Evolutionary conservation across 2,329 filamentous ascomycete genomes (phyloP).

Genomic region (Sarocladiaceae sp.): DNA sequence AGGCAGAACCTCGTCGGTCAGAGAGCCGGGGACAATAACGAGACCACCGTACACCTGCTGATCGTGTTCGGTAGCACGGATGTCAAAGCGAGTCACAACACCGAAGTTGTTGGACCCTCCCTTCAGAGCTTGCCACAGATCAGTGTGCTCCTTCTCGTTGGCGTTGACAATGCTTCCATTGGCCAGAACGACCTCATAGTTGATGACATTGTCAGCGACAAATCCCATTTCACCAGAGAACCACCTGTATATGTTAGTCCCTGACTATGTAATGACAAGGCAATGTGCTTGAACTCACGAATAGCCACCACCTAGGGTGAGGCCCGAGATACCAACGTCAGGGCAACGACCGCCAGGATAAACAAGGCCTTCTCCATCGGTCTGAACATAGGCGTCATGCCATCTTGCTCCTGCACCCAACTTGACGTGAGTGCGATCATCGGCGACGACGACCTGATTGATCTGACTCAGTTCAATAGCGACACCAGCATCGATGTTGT

Average conservation of each 20-base stretch:
- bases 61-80: background rate
- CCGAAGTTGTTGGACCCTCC: slow-evolving; percentile 43
- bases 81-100: slow-evolving; percentile 22
- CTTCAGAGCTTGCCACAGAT: slow-evolving; percentile 40
- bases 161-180: slow-evolving; percentile 35
- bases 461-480: slow-evolving; percentile 27
- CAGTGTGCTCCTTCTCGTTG: slow-evolving; percentile 26
- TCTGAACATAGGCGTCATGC: slow-evolving; percentile 23
- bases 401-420: slow-evolving; percentile 27
- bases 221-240: slow-evolving; percentile 31
- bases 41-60: slow-evolving; percentile 25
- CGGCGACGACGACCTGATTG: slow-evolving; percentile 24
- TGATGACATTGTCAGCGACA: slow-evolving; percentile 35
- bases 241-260: slow-evolving; percentile 8
- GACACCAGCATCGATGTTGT: slow-evolving; percentile 12
- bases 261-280: no score
- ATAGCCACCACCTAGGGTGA: slow-evolving; percentile 21
- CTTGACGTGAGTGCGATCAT: slow-evolving; percentile 21
- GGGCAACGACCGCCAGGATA: slow-evolving; percentile 23
- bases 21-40: slow-evolving; percentile 29
- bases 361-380: slow-evolving; percentile 19
- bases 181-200: slow-evolving; percentile 37
- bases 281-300: slow-evolving; percentile 7
- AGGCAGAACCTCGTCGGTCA: slow-evolving; percentile 10
- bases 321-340: slow-evolving; percentile 16